Evolutionary conservation across 176 grass and related monocot species (phyloP).

Genomic region (Oryza longistaminata): DNA sequence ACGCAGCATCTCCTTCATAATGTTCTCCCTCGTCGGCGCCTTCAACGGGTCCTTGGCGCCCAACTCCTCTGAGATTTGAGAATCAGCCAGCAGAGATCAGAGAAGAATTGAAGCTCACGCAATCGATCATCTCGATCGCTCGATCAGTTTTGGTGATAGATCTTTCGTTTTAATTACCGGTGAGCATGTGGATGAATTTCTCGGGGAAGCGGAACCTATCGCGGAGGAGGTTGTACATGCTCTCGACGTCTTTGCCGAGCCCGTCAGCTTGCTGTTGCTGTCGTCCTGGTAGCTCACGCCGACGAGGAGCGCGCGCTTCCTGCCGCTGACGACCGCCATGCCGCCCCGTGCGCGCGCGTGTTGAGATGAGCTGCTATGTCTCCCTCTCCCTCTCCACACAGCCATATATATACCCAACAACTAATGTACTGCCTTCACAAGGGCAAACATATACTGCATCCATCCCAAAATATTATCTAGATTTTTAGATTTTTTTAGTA

Average conservation of each 20-base stretch:
- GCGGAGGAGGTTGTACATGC: constrained; percentile 56
- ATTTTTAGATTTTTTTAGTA: no score
- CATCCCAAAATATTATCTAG: no score
- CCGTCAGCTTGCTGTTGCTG: constrained; percentile 39
- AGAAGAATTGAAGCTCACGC: no score
- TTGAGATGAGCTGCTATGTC: no score
- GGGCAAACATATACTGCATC: no score
- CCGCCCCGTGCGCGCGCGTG: not conserved
- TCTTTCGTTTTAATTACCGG: not conserved
- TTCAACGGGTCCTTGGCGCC: constrained; percentile 13
- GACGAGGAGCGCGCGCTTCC: constrained; percentile 1
- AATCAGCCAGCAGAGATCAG: no score
- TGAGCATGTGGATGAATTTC: constrained; percentile 66
- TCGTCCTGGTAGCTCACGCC: constrained; percentile 62
- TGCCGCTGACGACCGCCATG: constrained; percentile 41
- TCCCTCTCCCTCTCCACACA: no score
- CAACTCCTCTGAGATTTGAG: constrained; percentile 32
- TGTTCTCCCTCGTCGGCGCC: constrained; percentile 62
- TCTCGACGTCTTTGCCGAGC: constrained; percentile 71
- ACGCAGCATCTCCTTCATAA: constrained; percentile 72
- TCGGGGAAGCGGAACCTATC: constrained; percentile 53
- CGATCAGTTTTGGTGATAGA: not conserved
- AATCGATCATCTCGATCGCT: no score
- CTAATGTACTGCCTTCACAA: no score
- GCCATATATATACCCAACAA: no score